Conservation (phyloP, 2,329 filamentous ascomycete species). For the Zymoseptoria pseudotritici region DNA sequence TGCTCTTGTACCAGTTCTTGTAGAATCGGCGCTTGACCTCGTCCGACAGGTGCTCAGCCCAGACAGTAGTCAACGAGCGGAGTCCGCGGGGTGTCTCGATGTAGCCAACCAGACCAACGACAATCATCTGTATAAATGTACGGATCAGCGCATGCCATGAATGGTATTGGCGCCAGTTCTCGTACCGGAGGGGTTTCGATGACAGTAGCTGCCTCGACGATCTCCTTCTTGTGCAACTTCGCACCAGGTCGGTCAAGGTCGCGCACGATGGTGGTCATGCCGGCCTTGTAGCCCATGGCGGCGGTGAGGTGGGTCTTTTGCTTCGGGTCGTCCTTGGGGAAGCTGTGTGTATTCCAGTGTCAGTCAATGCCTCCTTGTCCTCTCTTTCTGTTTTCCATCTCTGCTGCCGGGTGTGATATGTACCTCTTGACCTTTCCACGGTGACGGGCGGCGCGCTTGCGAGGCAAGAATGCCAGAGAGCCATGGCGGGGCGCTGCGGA, state of each 20-base stretch:
- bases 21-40: conserved; percentile 99
- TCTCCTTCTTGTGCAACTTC: conserved; percentile 99
- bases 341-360: conserved; percentile 50
- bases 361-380: conserved; percentile 7
- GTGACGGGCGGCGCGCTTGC: conserved; percentile 88
- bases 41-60: conserved; percentile 98
- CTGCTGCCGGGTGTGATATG: conserved; percentile 20
- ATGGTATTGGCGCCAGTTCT: conserved; percentile 46
- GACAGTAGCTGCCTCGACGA: conserved; percentile 81
- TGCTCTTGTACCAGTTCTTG: conserved; percentile 99
- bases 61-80: conserved; percentile 97
- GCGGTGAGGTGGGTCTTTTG: conserved; percentile 98
- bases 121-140: conserved; percentile 71
- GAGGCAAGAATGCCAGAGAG: conserved; percentile 51
- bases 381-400: conserved; percentile 1
- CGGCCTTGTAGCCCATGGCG: conserved; percentile 97
- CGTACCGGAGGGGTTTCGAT: conserved; percentile 86
- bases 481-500: conserved; percentile 92
- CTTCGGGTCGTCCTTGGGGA: conserved; percentile 99
- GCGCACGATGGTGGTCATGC: conserved; percentile 99
- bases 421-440: conserved; percentile 98
- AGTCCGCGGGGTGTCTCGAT: conserved; percentile 99
- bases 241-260: conserved; percentile 98
- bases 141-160: conserved; percentile 52
- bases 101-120: conserved; percentile 99